Evolutionary conservation across 1,284 basidiomycete genomes (phyloP), one percentile per base, ranked within the genome.

Genomic region (Inonotus hispidus): DNA sequence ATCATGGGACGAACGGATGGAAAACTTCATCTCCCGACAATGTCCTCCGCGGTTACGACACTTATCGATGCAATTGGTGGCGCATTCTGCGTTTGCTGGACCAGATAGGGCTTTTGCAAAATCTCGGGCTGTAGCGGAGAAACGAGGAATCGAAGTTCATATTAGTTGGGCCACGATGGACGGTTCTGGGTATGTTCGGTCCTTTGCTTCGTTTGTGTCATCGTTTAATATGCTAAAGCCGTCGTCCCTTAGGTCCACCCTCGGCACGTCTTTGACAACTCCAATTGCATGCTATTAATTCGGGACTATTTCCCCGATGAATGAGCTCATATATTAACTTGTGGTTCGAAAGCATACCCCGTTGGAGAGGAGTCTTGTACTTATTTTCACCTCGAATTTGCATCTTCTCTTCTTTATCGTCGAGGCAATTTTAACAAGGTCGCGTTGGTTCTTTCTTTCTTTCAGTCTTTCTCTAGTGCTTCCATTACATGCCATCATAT

Each of bases 1-100:
- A 7, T 21, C 16, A 7, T 63, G 62, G 62, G 58, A 63, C 35
- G 32, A 56, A 25, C 46, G 49, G 10, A 52, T 59, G 21, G 23
- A 16, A 27, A 25, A 19, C 0, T 60, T 60, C 38, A 35, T 63
- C 8, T 27, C 13, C 27, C 46, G 37, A 27, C 39, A 32, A 29
- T 49, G 13, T 55, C 53, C 29, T 35, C 27, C 21, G 13, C 21
- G 53, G 23, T 27, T 55, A 19, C 35, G 38, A 37, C 37, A 35
- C n/a, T 19, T 55, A 39, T 23, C 23, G 21, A 21, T 41, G 8
- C 35, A 45, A 6, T 11, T 35, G 41, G 16, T 45, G 16, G 16
- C 19, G 10, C 16, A 50, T 41, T 13, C 19, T 49, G 57, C 49
- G 1, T 14, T 58, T 23, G 47, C 29, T 14, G 16, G 37, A 21